Evolutionary conservation across 2,329 filamentous ascomycete genomes (phyloP).

Genomic region (Penicillium sp.): DNA sequence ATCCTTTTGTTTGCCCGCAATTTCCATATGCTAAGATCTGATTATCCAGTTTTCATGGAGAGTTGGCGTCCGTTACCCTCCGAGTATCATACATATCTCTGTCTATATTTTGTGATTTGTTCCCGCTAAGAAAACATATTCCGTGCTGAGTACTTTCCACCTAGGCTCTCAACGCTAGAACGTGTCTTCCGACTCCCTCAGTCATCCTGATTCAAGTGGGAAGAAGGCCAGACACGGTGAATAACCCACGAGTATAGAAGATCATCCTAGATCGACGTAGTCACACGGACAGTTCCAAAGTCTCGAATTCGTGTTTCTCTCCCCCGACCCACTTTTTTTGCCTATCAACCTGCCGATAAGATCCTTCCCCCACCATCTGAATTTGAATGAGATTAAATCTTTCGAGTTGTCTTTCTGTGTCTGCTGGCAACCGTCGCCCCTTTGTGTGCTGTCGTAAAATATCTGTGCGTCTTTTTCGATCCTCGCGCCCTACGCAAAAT

Average conservation of each 20-base stretch:
- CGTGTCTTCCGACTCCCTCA: too few relatives aligned
- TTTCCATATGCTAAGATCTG: conserved; percentile 24
- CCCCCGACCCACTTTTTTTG: conserved; percentile 11
- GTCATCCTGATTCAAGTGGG: too few relatives aligned
- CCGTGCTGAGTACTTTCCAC: not conserved
- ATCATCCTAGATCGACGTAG: too few relatives aligned
- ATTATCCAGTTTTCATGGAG: conserved; percentile 21
- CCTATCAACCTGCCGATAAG: conserved; percentile 15
- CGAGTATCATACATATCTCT: conserved; percentile 21
- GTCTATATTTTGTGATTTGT: conserved; percentile 21
- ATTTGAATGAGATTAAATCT: not conserved
- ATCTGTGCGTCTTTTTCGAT: not conserved
- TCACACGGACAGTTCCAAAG: too few relatives aligned
- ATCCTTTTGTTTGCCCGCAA: conserved; percentile 20
- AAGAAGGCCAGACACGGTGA: too few relatives aligned
- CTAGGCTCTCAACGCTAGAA: too few relatives aligned
- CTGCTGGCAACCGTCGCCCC: not conserved
- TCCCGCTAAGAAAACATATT: not conserved
- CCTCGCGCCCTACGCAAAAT: not conserved
- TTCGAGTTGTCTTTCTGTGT: not conserved
- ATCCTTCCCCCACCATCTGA: conserved; percentile 3
- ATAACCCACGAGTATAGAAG: too few relatives aligned
- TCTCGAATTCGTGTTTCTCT: too few relatives aligned
- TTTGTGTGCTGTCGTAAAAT: not conserved
- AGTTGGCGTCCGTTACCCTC: conserved; percentile 15